Percentiles rank a stretch among this genome's conserved stretches.
Conservation (phyloP, 2,329 filamentous ascomycete species). For the Pseudogymnoascus sp. region DNA sequence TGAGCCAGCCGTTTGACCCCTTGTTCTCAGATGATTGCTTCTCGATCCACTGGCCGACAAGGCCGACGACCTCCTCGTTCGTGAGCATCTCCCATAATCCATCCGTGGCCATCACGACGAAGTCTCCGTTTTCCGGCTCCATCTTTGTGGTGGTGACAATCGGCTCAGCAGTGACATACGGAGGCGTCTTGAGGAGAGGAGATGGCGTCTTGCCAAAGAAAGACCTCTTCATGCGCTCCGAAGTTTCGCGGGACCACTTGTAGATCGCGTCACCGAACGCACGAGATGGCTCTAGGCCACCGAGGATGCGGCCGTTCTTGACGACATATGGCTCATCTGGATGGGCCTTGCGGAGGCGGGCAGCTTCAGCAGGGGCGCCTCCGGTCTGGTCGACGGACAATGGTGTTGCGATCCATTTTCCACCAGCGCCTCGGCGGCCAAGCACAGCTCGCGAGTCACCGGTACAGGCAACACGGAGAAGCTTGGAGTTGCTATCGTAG, state of each 20-base stretch:
- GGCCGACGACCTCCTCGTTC: slow-evolving; percentile 93
- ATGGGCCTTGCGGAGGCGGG: slow-evolving; percentile 75
- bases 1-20: slow-evolving; percentile 55
- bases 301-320: slow-evolving; percentile 80
- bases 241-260: slow-evolving; percentile 86
- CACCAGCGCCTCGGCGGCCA: slow-evolving; percentile 65
- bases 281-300: slow-evolving; percentile 82
- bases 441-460: slow-evolving; percentile 94
- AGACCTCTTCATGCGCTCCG: slow-evolving; percentile 69
- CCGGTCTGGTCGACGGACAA: slow-evolving; percentile 93
- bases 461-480: slow-evolving; percentile 88
- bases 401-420: slow-evolving; percentile 88
- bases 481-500: slow-evolving; percentile 81
- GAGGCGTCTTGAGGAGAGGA: slow-evolving; percentile 75
- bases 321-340: slow-evolving; percentile 85
- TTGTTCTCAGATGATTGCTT: slow-evolving; percentile 44
- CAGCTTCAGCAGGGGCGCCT: slow-evolving; percentile 74
- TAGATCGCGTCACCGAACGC: slow-evolving; percentile 96
- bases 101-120: slow-evolving; percentile 92
- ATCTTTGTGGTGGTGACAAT: slow-evolving; percentile 90
- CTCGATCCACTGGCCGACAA: slow-evolving; percentile 96
- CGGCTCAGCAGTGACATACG: slow-evolving; percentile 95
- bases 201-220: slow-evolving; percentile 83
- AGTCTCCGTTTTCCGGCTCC: slow-evolving; percentile 82
- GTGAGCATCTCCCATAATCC: slow-evolving; percentile 99